Percentiles rank a stretch among this genome's conserved stretches.
Conservation (phyloP, 73 alveolate genomes). For the Blepharisma japonicum region DNA sequence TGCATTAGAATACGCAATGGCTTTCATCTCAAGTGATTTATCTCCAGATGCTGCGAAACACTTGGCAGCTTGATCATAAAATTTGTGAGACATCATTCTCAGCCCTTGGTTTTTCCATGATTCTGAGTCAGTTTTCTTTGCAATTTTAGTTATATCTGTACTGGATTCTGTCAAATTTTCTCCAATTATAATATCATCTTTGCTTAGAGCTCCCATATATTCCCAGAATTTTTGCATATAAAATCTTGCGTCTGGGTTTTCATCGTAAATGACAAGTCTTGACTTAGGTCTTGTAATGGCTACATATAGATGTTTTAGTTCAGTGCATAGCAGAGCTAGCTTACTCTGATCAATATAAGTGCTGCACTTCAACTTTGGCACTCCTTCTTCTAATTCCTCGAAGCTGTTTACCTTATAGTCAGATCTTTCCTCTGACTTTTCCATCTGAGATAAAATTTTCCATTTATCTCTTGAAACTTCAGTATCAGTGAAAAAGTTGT, state of each 20-base stretch:
- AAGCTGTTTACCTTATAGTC: not conserved
- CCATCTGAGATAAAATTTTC: conserved; percentile 28
- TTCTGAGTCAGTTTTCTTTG: conserved; percentile 21
- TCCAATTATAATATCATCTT: conserved; percentile 37
- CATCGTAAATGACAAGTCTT: conserved; percentile 77
- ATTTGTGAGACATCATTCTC: conserved; percentile 73
- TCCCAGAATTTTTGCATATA: conserved; percentile 64
- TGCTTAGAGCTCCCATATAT: conserved; percentile 53
- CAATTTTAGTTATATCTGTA: conserved; percentile 29
- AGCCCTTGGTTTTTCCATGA: conserved; percentile 78
- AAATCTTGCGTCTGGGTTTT: conserved; percentile 54
- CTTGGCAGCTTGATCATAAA: conserved; percentile 70
- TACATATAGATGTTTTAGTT: conserved; percentile 76
- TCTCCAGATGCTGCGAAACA: conserved; percentile 70
- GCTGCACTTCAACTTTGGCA: not conserved
- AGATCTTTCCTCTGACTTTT: conserved; percentile 1
- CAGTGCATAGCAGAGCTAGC: conserved; percentile 65
- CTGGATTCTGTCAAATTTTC: conserved; percentile 9
- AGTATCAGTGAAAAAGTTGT: conserved; percentile 45
- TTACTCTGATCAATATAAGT: conserved; percentile 30
- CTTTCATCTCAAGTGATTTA: conserved; percentile 47
- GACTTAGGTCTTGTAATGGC: conserved; percentile 86
- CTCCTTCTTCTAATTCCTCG: conserved; percentile 5
- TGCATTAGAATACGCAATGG: conserved; percentile 63
- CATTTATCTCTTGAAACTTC: conserved; percentile 39